Evolutionary conservation across 371 early-diverging fungal species (phyloP), one percentile per base, ranked within the genome.

Genomic region (Mortierella sp.): DNA sequence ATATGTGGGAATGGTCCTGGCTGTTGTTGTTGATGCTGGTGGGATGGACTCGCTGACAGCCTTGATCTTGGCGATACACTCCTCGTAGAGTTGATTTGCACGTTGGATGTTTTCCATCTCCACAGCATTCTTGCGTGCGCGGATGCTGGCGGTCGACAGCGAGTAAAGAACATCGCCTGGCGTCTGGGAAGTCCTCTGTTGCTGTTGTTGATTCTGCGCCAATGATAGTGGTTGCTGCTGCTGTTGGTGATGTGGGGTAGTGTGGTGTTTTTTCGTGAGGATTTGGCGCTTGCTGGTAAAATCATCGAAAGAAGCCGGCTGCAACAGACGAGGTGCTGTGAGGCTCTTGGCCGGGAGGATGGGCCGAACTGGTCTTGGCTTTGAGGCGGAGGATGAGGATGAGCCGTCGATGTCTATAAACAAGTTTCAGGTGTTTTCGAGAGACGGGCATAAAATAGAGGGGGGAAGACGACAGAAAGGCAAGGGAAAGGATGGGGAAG

Each of bases 61-160:
- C 56, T 86, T 86, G 65, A 82, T 82, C 73, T 79, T 82, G 54
- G 74, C 80, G 48, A 86, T 71, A 43, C 68, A 82, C 14, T 86
- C 82, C 14, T 77, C 55, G 32, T 86, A 86, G 18, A 86, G 72
- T 4, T 71, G 77, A 21, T 78, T 86, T 24, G 86, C 86, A 0
- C 86, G 71, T 24, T 86, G 86, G 32, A 86, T 82, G 54, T 86
- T 86, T 24, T 82, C 86, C 75, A 75, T 86, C 65, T 82, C 86
- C 3, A 79, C 54, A 0, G 86, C 86, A 72, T 86, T 86, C 58
- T 82, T 86, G 35, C 86, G 86, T 2, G 86, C 86, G 5, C 86
- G 86, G 44, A 86, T 79, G 32, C 86, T 86, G 29, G 86, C 82
- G 49, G 77, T 86, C 6, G 86, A 86, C 16, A 86, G 75, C 0